phyloP scores from a whole-genome alignment of 345 rosid genomes.

The Corchorus olitorius region DNA sequence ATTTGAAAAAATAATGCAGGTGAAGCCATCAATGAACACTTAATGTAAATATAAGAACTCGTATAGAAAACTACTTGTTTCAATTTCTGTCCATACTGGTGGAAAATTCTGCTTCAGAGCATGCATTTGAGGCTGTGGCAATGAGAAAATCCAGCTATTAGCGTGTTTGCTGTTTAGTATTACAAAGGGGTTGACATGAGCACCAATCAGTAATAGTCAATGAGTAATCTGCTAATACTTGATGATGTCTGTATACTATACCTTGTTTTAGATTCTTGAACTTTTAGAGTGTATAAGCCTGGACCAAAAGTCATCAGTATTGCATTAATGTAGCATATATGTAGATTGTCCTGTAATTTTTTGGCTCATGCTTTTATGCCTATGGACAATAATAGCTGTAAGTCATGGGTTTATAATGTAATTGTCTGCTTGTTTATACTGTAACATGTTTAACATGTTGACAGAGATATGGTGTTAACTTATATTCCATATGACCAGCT shows the following conservation, averaged over 20 bases:
- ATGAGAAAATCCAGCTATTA: constrained; percentile 4
- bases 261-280: constrained; percentile 13
- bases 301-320: background rate
- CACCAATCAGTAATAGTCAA: constrained; percentile 5
- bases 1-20: constrained; percentile 38
- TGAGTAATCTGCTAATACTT: constrained; percentile 1
- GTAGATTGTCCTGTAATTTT: constrained; percentile 14
- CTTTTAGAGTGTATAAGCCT: constrained; percentile 10
- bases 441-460: background rate
- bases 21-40: constrained; percentile 27
- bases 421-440: background rate
- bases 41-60: constrained; percentile 19
- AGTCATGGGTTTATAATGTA: background rate
- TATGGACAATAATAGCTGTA: background rate
- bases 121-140: background rate
- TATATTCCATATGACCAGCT: background rate
- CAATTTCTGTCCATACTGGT: constrained; percentile 1
- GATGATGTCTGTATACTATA: background rate
- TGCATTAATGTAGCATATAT: constrained; percentile 9
- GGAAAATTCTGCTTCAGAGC: background rate
- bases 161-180: constrained; percentile 9
- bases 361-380: background rate
- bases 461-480: background rate
- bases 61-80: background rate
- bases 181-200: constrained; percentile 9